Conservation (phyloP, 768 basidiomycete species). For the Erythrobasidium yunnanense region DNA sequence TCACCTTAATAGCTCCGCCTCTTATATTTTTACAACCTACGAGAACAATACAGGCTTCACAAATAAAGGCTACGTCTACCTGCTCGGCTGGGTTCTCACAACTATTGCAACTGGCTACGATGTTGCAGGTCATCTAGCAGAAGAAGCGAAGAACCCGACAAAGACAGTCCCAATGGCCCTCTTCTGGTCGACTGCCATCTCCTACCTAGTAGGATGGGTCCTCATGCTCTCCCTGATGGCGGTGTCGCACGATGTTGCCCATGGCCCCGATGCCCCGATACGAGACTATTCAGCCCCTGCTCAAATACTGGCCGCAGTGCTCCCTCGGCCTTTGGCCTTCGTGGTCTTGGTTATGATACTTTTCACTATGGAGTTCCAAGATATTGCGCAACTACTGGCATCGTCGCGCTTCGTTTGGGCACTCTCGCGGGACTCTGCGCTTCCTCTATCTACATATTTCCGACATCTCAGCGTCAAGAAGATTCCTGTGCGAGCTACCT, state of each 20-base stretch:
- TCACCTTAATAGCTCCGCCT: constrained; percentile 25
- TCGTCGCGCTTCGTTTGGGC: constrained; percentile 45
- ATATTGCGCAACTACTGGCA: constrained; percentile 42
- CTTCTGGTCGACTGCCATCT: constrained; percentile 34
- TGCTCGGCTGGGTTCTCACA: constrained; percentile 42
- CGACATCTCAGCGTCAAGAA: constrained; percentile 37
- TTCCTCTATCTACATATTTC: constrained; percentile 42
- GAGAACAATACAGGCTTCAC: constrained; percentile 33
- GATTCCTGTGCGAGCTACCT: constrained; percentile 41
- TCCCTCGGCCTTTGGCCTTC: constrained; percentile 38
- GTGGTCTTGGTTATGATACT: constrained; percentile 36
- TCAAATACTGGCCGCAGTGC: constrained; percentile 40
- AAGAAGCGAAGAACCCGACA: constrained; percentile 43
- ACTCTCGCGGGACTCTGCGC: constrained; percentile 43
- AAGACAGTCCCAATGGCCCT: constrained; percentile 44
- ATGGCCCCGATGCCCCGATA: not conserved
- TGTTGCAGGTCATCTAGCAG: constrained; percentile 44
- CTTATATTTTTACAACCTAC: constrained; percentile 33
- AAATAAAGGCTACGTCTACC: constrained; percentile 40
- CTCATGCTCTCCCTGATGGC: constrained; percentile 31
- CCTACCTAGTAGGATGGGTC: constrained; percentile 43
- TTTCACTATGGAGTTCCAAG: constrained; percentile 40
- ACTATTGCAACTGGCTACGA: constrained; percentile 44
- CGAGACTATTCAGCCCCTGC: not conserved
- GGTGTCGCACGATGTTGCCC: not conserved